Conservation (phyloP, 345 rosid species). For the Populus euphratica region DNA sequence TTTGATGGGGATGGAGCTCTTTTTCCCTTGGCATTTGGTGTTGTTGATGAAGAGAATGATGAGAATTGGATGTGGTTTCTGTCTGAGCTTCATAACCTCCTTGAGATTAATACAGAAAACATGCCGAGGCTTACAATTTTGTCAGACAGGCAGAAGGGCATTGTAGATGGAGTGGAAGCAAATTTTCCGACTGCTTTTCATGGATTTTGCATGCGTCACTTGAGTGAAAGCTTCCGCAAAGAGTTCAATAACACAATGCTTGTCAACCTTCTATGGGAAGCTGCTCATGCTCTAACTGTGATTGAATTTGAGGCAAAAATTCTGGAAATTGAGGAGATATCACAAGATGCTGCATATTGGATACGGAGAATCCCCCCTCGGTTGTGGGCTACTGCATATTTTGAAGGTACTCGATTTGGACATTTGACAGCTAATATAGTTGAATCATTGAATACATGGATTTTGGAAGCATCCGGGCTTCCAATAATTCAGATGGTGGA, state of each 20-base stretch:
- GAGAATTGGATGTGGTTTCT: constrained; percentile 99
- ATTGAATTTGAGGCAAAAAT: constrained; percentile 89
- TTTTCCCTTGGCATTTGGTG: constrained; percentile 93
- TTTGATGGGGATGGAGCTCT: constrained; percentile 94
- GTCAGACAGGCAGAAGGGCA: constrained; percentile 85
- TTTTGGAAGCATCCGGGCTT: constrained; percentile 90
- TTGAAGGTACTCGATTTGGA: constrained; percentile 90
- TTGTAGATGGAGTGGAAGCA: constrained; percentile 86
- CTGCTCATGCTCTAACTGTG: constrained; percentile 84
- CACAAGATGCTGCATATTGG: constrained; percentile 95
- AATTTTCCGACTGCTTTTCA: constrained; percentile 97
- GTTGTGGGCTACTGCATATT: constrained; percentile 92
- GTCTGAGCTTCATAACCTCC: constrained; percentile 86
- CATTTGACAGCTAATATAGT: constrained; percentile 82
- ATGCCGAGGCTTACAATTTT: constrained; percentile 95
- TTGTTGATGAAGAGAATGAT: constrained; percentile 91
- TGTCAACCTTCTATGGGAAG: constrained; percentile 91
- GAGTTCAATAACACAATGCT: constrained; percentile 92
- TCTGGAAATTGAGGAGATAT: constrained; percentile 82
- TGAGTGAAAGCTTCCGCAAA: constrained; percentile 87
- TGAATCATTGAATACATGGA: constrained; percentile 84
- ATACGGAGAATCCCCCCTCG: constrained; percentile 88
- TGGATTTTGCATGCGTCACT: constrained; percentile 94
- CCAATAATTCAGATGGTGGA: constrained; percentile 99
- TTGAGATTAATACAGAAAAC: constrained; percentile 89